Evolutionary conservation across 2,329 filamentous ascomycete species (phyloP).

Genomic region (Colletotrichum phormii): DNA sequence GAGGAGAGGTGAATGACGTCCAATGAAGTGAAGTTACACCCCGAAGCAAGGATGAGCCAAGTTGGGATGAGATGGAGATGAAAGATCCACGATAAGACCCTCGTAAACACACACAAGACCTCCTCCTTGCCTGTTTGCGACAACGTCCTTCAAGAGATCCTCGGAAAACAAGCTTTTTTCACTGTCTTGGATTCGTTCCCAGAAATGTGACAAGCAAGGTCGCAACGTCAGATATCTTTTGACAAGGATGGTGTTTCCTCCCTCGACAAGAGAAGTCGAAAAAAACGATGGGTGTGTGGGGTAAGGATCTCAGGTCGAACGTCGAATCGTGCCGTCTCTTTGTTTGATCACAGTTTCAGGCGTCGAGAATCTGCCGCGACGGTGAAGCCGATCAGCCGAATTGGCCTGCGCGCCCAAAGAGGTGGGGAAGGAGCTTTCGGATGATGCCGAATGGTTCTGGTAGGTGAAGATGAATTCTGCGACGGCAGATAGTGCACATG

Average conservation of each 20-base stretch:
- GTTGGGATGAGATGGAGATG: neutral
- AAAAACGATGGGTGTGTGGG: neutral
- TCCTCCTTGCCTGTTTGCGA: neutral
- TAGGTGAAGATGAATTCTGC: neutral
- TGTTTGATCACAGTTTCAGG: constrained; percentile 36
- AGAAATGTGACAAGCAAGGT: neutral
- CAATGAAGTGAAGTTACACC: neutral
- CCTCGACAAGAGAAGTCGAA: neutral
- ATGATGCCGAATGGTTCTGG: neutral
- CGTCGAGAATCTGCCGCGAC: constrained; percentile 15
- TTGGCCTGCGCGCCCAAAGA: neutral
- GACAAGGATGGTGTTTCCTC: constrained; percentile 1
- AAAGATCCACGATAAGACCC: neutral
- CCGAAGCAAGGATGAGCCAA: neutral
- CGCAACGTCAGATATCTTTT: neutral
- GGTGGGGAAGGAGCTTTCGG: no score
- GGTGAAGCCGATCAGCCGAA: constrained; percentile 20
- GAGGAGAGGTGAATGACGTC: neutral
- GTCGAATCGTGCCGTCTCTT: constrained; percentile 1
- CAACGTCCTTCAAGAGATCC: neutral
- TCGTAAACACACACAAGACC: neutral
- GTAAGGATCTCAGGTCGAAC: neutral
- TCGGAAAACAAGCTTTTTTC: neutral
- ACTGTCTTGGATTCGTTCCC: neutral
- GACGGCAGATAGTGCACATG: neutral